Conservation (phyloP, 129 eudicot species). For the sunflower (Helianthus annuus) region DNA sequence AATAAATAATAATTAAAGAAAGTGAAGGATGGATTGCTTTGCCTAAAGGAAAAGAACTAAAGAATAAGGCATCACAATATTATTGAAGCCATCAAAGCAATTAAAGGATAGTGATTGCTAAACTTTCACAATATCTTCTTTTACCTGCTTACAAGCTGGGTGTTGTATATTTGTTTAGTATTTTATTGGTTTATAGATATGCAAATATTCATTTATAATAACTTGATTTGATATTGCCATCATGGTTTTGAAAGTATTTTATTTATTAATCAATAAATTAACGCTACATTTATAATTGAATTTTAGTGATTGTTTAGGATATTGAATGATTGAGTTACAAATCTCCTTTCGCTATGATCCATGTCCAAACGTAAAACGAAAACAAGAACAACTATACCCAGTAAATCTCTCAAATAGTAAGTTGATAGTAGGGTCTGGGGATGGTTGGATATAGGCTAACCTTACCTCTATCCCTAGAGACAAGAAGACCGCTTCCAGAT, state of each 20-base stretch:
- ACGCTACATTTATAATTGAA: background rate
- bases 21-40: conserved; percentile 40
- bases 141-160: background rate
- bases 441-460: too few relatives aligned
- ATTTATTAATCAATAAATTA: background rate
- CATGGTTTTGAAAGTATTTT: background rate
- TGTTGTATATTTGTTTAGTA: background rate
- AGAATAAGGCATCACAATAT: conserved; percentile 24
- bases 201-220: background rate
- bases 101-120: conserved; percentile 34
- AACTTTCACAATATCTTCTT: conserved; percentile 26
- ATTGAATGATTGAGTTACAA: background rate
- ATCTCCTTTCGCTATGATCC: background rate
- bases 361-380: too few relatives aligned
- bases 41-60: conserved; percentile 41
- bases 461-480: too few relatives aligned
- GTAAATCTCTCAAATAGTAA: too few relatives aligned
- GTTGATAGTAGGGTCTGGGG: too few relatives aligned
- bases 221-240: background rate
- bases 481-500: too few relatives aligned
- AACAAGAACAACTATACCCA: too few relatives aligned
- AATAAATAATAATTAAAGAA: conserved; percentile 14
- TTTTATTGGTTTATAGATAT: background rate
- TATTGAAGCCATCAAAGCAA: conserved; percentile 31
- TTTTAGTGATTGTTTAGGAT: background rate